phyloP scores from a whole-genome alignment of 2,329 filamentous ascomycete genomes.

The Eurotiales sp. region DNA sequence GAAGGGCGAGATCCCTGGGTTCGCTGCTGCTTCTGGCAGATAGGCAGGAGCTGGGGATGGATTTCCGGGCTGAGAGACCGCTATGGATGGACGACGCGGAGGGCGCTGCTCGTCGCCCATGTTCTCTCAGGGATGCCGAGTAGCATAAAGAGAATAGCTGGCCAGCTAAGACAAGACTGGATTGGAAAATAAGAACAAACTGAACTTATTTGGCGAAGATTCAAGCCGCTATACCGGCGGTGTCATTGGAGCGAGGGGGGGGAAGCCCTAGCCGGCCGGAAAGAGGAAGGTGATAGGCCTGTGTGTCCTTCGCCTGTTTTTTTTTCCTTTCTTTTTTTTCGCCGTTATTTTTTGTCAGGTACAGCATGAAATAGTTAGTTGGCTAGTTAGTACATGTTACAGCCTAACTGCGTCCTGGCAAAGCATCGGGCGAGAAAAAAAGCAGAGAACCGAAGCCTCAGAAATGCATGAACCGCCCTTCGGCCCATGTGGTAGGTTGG shows the following conservation, averaged over 20 bases:
- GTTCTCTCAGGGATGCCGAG: not conserved
- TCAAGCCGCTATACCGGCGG: not conserved
- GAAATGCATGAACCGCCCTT: conserved; percentile 1
- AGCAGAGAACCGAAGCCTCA: conserved; percentile 1
- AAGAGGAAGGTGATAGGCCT: conserved; percentile 5
- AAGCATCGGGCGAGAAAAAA: not conserved
- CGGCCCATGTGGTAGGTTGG: conserved; percentile 14
- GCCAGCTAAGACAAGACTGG: too few relatives aligned
- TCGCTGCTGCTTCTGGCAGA: not conserved
- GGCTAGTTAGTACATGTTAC: not conserved
- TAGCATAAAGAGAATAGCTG: too few relatives aligned
- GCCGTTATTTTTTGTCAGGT: not conserved
- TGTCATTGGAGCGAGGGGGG: conserved; percentile 8
- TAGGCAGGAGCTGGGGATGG: not conserved
- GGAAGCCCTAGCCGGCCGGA: conserved; percentile 9
- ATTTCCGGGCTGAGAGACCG: conserved; percentile 1
- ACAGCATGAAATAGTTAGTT: not conserved
- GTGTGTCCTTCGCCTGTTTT: too few relatives aligned
- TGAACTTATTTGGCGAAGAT: not conserved
- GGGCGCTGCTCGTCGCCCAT: conserved; percentile 13
- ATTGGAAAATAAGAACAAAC: conserved; percentile 1
- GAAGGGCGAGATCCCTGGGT: not conserved
- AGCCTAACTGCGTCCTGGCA: too few relatives aligned
- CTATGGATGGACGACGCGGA: conserved; percentile 12
- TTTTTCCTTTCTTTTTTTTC: conserved; percentile 3